Evolutionary conservation across 768 basidiomycete genomes (phyloP), one percentile per base, ranked within the genome.

Genomic region (Piloderma croceum): DNA sequence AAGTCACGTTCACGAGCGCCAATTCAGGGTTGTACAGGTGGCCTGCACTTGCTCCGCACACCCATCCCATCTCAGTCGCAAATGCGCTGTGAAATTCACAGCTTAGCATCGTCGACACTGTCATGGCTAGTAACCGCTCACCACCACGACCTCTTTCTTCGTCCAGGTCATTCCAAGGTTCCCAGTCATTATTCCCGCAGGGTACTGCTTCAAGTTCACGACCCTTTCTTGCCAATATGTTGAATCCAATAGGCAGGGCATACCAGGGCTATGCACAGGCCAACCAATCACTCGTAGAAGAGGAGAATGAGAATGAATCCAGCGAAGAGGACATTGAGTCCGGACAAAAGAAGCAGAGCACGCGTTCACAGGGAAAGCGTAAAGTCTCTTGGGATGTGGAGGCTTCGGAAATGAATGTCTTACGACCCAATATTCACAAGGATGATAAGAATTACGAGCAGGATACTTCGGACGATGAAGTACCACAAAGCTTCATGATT

Each of bases 401-500:
- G 39, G 62, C 70, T 38, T 73, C 77, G 38, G 75, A 79, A 55
- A 69, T 74, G 70, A 73, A 65, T 49, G 54, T 68, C 6, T 62
- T 86, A 35, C 78, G 76, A 44, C 85, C 85, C 37, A 88, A 86
- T 60, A 82, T 81, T 50, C 82, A 76, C 51, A 68, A 72, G 49
- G 75, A 81, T 53, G 83, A 85, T 61, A 69, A 63, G 54, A 66
- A 69, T 20, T 71, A 79, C 43, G 69, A 70, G 40, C 65, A 72
- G 35, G 79, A 84, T 36, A 72, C 73, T 21, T 84, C 82, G 6
- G 88, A 90, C 50, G 88, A 84, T 41, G 89, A 90, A 57, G 86
- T 85, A 3, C 89, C 89, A 0, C 81, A 84, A 54, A 85, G 83
- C 56, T 83, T 90, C 52, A 83, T 89, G 76, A 81, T 90, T 49